Conservation (phyloP, 345 rosid species). For the Trapa incisa region DNA sequence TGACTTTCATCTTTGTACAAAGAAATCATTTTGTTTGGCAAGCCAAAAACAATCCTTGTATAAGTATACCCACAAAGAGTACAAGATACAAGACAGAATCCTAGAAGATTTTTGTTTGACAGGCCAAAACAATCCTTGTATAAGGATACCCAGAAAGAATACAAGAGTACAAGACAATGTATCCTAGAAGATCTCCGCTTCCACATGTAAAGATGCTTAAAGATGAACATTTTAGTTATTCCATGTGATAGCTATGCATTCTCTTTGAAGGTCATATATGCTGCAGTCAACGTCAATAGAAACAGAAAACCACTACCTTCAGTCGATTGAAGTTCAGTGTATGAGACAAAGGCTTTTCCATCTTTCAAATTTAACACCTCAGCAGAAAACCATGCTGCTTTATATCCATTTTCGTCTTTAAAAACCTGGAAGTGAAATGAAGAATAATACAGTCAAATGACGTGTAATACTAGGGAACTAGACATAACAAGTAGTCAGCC, state of each 20-base stretch:
- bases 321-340: slow-evolving; percentile 42
- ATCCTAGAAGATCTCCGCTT: too few relatives aligned
- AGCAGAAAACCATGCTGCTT: slow-evolving; percentile 79
- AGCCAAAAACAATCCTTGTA: too few relatives aligned
- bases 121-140: too few relatives aligned
- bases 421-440: slow-evolving; percentile 36
- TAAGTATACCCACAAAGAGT: too few relatives aligned
- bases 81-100: too few relatives aligned
- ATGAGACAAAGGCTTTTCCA: slow-evolving; percentile 68
- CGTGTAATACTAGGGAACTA: neutral
- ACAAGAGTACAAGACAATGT: neutral
- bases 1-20: neutral
- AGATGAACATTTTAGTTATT: neutral
- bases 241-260: neutral
- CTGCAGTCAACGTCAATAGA: neutral
- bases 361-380: slow-evolving; percentile 53
- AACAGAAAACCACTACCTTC: slow-evolving; percentile 30
- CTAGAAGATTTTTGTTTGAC: too few relatives aligned
- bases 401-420: slow-evolving; percentile 53
- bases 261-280: neutral
- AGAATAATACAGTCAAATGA: too few relatives aligned
- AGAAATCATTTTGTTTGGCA: neutral
- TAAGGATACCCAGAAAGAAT: neutral
- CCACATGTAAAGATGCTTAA: neutral
- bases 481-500: neutral